Percentiles rank a stretch among this genome's conserved stretches.
Evolutionary conservation across 768 basidiomycete species (phyloP).

Genomic region (Boletus speciosus): DNA sequence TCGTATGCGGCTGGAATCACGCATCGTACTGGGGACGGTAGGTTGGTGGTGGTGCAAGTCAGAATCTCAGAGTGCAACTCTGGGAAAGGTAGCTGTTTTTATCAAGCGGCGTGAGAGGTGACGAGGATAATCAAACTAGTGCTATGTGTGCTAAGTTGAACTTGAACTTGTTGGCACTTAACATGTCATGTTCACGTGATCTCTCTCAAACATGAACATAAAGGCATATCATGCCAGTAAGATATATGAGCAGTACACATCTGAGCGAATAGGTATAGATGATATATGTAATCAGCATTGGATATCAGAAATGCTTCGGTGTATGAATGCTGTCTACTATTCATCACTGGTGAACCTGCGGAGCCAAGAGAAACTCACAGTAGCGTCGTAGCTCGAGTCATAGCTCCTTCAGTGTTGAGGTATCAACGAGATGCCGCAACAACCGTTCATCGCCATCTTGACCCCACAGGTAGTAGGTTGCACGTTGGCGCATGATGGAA

Average conservation of each 20-base stretch:
- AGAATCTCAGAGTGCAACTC: not conserved
- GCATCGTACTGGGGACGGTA: not conserved
- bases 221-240: not conserved
- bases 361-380: constrained; percentile 13
- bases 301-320: not conserved
- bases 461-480: constrained; percentile 63
- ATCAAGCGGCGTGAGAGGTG: constrained; percentile 5
- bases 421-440: constrained; percentile 29
- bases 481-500: constrained; percentile 49
- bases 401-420: constrained; percentile 29
- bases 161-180: not conserved
- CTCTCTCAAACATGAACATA: not conserved
- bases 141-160: not conserved
- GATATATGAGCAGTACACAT: constrained; percentile 18
- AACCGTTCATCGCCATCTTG: constrained; percentile 40
- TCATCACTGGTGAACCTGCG: constrained; percentile 2
- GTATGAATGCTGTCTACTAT: constrained; percentile 5
- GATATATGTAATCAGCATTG: constrained; percentile 13
- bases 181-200: constrained; percentile 3
- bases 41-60: not conserved
- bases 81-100: not conserved
- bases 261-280: constrained; percentile 8
- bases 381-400: constrained; percentile 24
- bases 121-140: too few relatives aligned
- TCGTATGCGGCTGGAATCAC: constrained; percentile 22